A percentile compares a stretch with the other conserved stretches of the same genome.
Conservation (phyloP, 148 eudicot species). For the Chenopodium suecicum region DNA sequence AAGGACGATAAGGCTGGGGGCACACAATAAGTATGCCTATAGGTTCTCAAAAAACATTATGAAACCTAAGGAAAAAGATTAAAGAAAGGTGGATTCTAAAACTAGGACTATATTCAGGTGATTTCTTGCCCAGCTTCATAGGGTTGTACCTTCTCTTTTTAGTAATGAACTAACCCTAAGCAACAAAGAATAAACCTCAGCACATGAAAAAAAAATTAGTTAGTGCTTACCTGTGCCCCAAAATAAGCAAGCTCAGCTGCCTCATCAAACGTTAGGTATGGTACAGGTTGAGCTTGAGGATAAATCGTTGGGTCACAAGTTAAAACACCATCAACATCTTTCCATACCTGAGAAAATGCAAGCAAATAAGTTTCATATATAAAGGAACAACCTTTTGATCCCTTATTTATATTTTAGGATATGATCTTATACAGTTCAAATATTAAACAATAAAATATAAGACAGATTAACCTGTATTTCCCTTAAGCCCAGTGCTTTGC, state of each 20-base stretch:
- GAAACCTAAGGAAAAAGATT: too few relatives aligned
- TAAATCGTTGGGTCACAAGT: slow-evolving; percentile 92
- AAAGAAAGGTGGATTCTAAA: too few relatives aligned
- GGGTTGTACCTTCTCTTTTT: background rate
- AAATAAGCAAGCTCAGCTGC: slow-evolving; percentile 99
- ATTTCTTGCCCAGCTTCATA: background rate
- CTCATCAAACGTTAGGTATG: slow-evolving; percentile 88
- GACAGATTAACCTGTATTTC: slow-evolving; percentile 76
- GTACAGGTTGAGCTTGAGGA: slow-evolving; percentile 80
- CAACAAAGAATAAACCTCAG: background rate
- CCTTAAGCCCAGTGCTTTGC: slow-evolving; percentile 86
- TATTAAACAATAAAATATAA: background rate
- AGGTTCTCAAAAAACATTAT: too few relatives aligned
- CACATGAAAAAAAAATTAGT: background rate
- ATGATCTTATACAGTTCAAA: background rate
- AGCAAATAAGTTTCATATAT: background rate
- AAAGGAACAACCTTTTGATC: background rate
- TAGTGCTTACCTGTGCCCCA: slow-evolving; percentile 89
- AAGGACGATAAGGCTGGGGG: too few relatives aligned
- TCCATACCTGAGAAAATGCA: slow-evolving; percentile 72
- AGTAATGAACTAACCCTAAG: background rate
- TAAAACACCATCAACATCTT: slow-evolving; percentile 98
- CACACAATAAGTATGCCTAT: too few relatives aligned
- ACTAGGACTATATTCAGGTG: background rate
- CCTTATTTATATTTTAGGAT: background rate